Conservation (phyloP, 192 early-diverging fungal species). For the Radiomyces spectabilis region DNA sequence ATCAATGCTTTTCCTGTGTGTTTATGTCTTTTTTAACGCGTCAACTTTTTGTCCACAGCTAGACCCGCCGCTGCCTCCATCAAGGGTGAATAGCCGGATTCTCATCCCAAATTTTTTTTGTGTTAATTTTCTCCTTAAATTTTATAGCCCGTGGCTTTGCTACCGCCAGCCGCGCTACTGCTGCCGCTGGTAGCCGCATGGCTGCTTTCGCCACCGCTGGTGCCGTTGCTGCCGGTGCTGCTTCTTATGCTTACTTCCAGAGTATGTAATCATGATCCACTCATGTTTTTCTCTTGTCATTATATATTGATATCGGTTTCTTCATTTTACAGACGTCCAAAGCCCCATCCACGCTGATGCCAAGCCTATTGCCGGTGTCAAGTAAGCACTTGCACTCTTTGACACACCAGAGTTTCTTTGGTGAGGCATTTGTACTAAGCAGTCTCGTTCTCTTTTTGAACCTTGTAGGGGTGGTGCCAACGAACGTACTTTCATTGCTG, state of each 20-base stretch:
- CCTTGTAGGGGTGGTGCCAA: constrained; percentile 27
- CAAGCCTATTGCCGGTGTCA: constrained; percentile 39
- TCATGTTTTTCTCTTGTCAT: background rate
- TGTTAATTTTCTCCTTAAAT: too few relatives aligned
- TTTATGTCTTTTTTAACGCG: background rate
- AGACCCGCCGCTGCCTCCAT: constrained; percentile 1
- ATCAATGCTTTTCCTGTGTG: background rate
- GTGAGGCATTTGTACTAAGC: background rate
- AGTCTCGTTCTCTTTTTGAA: background rate
- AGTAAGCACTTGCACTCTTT: constrained; percentile 15
- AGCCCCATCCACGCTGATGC: constrained; percentile 22
- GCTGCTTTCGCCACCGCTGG: constrained; percentile 13
- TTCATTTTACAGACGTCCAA: constrained; percentile 15
- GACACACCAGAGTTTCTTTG: background rate
- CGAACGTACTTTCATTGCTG: constrained; percentile 61
- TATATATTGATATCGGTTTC: background rate
- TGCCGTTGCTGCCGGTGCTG: constrained; percentile 16
- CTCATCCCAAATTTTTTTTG: background rate
- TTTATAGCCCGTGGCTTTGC: constrained; percentile 24
- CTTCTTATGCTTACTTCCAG: constrained; percentile 15
- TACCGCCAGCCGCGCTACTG: constrained; percentile 17
- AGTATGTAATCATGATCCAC: background rate
- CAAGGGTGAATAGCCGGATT: background rate
- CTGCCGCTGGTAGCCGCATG: constrained; percentile 14
- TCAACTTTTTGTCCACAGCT: background rate